These are phyloP conservation scores for Colletotrichum graminicola DNA, from an alignment of 2,329 filamentous ascomycete genomes.

Conservation along the genomic window DNA sequence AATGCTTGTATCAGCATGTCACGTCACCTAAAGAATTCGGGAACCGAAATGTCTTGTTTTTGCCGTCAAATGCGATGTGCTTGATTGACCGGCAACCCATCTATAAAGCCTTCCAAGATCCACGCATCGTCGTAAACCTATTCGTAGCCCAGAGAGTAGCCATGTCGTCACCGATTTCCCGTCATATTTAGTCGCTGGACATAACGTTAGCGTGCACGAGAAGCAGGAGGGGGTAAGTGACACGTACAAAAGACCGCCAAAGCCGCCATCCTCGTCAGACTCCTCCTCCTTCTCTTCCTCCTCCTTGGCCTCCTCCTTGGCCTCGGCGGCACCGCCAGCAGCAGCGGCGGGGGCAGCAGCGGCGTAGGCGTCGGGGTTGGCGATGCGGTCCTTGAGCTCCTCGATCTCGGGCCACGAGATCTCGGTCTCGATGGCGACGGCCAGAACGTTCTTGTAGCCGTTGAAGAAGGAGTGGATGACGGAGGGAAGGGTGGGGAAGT, in stretches of 20 bases:
- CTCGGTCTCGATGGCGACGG: conserved; percentile 90
- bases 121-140: conserved; percentile 58
- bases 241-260: conserved; percentile 83
- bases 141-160: conserved; percentile 57
- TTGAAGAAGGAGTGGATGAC: conserved; percentile 98
- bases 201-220: conserved; percentile 53
- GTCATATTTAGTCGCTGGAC: conserved; percentile 65
- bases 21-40: conserved; percentile 46
- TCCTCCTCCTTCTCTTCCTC: conserved; percentile 76
- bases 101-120: conserved; percentile 61
- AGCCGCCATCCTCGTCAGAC: conserved; percentile 75
- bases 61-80: conserved; percentile 48
- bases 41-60: conserved; percentile 29
- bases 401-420: conserved; percentile 96
- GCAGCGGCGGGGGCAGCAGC: conserved; percentile 79
- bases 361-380: conserved; percentile 98
- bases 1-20: conserved; percentile 42
- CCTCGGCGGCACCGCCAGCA: conserved; percentile 64
- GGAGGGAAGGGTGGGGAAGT: conserved; percentile 96
- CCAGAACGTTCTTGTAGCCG: conserved; percentile 95
- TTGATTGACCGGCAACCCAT: conserved; percentile 59
- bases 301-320: conserved; percentile 72
- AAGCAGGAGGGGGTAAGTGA: not conserved
- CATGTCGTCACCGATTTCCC: conserved; percentile 55
- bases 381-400: conserved; percentile 99